phyloP scores from a whole-genome alignment of 2,329 filamentous ascomycete species.

The Exophiala calicioides region DNA sequence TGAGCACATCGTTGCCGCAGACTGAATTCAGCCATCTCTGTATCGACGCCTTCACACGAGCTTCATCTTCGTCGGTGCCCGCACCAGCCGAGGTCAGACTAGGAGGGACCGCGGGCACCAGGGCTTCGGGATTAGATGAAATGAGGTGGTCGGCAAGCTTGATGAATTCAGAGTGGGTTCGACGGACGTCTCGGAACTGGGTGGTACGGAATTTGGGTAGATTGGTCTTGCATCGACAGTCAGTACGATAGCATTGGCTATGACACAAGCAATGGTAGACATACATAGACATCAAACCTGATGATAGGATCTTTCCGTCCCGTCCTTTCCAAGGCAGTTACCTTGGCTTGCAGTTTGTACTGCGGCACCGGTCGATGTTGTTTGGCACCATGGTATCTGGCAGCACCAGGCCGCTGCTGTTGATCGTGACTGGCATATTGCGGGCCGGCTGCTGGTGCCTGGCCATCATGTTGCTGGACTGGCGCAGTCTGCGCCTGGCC shows the following conservation, averaged over 20 bases:
- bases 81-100: constrained; percentile 90
- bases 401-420: constrained; percentile 39
- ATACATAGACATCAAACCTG: constrained; percentile 93
- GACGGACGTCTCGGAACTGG: constrained; percentile 94
- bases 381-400: constrained; percentile 50
- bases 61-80: constrained; percentile 94
- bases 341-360: constrained; percentile 89
- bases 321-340: constrained; percentile 87
- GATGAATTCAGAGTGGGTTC: constrained; percentile 90
- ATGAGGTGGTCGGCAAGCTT: constrained; percentile 96
- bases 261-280: constrained; percentile 35
- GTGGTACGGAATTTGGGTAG: constrained; percentile 97
- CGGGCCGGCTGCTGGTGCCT: constrained; percentile 33
- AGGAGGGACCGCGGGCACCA: constrained; percentile 93
- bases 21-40: constrained; percentile 96
- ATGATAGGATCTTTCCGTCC: constrained; percentile 95
- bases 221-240: constrained; percentile 70
- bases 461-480: constrained; percentile 23
- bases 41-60: constrained; percentile 80
- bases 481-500: constrained; percentile 18
- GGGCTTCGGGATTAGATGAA: constrained; percentile 92
- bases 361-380: constrained; percentile 60
- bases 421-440: constrained; percentile 35
- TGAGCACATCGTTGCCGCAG: constrained; percentile 86
- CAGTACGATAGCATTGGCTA: too few species aligned